Evolutionary conservation across 2,329 filamentous ascomycete species (phyloP), one percentile per base, ranked within the genome.

Genomic region (Thelonectria rubi): DNA sequence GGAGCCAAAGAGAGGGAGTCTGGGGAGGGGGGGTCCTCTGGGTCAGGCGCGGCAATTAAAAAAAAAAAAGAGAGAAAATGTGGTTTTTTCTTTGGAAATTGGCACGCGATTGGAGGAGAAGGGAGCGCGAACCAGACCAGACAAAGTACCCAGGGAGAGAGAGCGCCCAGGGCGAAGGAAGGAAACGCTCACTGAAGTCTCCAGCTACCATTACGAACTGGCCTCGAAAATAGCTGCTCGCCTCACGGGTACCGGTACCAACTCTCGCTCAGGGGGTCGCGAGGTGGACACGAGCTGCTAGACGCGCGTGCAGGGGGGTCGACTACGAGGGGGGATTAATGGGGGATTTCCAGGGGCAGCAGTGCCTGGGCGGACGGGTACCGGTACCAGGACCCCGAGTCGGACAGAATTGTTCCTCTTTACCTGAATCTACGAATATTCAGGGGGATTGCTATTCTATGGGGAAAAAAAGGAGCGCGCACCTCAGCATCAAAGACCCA

Each of bases 41-140:
- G 66, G 66, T 69, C 60, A 70, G 67, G 68, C 66, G 72, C 71
- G 72, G 72, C 73, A 74, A 74, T 74, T 70, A 74, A 70, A 73
- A 70, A 73, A 69, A 70, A 69, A 67, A 12, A 8, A 5, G 11
- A 7, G 5, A 8, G 32, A 12, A 48, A 69, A 68, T 58, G 55
- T 55, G 24, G 7, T 4, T 34, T 65, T 66, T 72, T 66, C 49
- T 48, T 62, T 60, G 69, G 69, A 74, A 74, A 74, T 73, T 73
- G 66, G 61, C 58, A 69, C 65, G 46, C 53, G 58, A 66, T 62
- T 64, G 65, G 63, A 67, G 46, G 64, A 49, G 57, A 55, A 53
- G 32, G 49, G 40, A 55, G 57, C 21, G 21, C 46, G 40, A 10
- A 26, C 42, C 37, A 56, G 17, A 14, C n/a, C 39, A 46, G 4